Evolutionary conservation across 306 rosid species (phyloP).

Genomic region (Canavalia ensiformis): DNA sequence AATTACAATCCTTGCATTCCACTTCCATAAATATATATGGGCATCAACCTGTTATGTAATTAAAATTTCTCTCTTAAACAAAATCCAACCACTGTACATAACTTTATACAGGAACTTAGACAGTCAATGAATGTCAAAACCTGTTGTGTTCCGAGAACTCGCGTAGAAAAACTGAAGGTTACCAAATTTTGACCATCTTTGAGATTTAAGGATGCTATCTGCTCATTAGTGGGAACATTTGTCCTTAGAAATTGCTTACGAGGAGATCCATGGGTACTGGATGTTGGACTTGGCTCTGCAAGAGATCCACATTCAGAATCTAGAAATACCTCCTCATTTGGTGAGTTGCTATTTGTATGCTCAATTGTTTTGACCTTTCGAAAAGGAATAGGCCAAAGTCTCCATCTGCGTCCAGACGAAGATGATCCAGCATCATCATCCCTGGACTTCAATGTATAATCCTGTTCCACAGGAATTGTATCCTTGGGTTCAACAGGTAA

Average conservation of each 20-base stretch:
- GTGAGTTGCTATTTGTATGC: conserved; percentile 64
- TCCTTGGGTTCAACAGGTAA: conserved; percentile 75
- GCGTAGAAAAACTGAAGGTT: conserved; percentile 90
- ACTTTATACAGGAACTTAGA: conserved; percentile 17
- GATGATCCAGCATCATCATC: conserved; percentile 62
- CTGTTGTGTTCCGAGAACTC: conserved; percentile 93
- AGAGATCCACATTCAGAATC: conserved; percentile 79
- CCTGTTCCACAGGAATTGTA: conserved; percentile 76
- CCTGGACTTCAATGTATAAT: conserved; percentile 59
- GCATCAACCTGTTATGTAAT: conserved; percentile 85
- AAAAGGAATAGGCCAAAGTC: conserved; percentile 93
- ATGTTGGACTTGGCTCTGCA: conserved; percentile 57
- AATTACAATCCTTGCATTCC: conserved; percentile 95
- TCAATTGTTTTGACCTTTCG: conserved; percentile 90
- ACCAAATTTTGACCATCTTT: conserved; percentile 94
- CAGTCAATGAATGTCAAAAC: conserved; percentile 62
- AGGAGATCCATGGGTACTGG: conserved; percentile 58
- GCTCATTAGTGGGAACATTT: conserved; percentile 93
- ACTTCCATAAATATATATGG: conserved; percentile 96
- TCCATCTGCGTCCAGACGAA: conserved; percentile 82
- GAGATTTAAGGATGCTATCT: conserved; percentile 95
- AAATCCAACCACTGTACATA: conserved; percentile 36
- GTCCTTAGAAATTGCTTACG: conserved; percentile 82
- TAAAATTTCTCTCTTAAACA: conserved; percentile 42
- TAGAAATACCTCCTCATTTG: conserved; percentile 87